Conservation (phyloP, 148 eudicot genomes). For the Hydrangea macrophylla region DNA sequence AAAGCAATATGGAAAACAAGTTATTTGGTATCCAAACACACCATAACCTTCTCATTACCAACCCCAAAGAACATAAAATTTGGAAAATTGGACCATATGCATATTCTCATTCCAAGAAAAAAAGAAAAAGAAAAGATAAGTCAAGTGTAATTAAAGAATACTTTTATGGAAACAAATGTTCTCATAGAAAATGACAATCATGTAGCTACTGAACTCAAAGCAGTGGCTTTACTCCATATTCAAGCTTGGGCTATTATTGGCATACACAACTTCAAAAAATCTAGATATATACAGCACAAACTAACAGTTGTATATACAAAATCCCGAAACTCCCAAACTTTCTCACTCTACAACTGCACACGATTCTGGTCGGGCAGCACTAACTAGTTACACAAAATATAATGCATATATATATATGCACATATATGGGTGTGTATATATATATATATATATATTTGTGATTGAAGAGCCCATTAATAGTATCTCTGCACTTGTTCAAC, state of each 20-base stretch:
- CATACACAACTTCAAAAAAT: neutral
- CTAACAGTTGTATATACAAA: neutral
- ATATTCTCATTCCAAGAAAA: neutral
- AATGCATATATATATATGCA: neutral
- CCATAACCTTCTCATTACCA: neutral
- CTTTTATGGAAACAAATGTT: neutral
- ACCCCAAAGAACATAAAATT: neutral
- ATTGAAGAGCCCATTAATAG: neutral
- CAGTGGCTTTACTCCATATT: slow-evolving; percentile 5
- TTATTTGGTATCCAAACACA: too few relatives aligned
- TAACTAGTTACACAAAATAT: neutral
- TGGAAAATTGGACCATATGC: neutral
- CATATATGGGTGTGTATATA: neutral
- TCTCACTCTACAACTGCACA: slow-evolving; percentile 12
- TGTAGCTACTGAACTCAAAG: neutral
- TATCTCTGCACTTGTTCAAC: slow-evolving; percentile 13
- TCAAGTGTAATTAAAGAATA: too few relatives aligned
- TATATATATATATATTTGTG: neutral
- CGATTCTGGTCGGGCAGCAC: slow-evolving; percentile 7
- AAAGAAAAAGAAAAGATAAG: neutral
- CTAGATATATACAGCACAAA: neutral
- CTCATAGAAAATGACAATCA: neutral
- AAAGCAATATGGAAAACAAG: too few relatives aligned
- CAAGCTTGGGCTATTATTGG: neutral
- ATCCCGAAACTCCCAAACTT: neutral